Base-by-base conservation (phyloP, 2,329 filamentous ascomycete species). In the Didymella exigua region DNA sequence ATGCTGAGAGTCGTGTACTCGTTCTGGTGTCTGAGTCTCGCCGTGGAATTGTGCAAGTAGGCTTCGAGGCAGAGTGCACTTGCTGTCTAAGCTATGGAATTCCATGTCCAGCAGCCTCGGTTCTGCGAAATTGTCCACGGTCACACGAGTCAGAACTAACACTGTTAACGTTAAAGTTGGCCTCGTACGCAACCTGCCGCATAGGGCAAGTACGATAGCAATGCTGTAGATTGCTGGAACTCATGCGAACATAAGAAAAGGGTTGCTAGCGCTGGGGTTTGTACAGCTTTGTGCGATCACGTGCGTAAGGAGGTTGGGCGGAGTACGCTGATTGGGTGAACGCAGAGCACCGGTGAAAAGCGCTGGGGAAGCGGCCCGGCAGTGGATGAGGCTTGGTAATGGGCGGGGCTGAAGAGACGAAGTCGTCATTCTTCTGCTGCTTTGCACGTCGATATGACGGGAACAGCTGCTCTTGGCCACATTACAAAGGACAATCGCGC, bases 211-310 rank as follows among this genome's bases (percentile, higher is more conserved):
- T 50, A 41, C 49, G 31, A 42, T 14, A 31, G 27, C 33, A 29
- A 53, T 45, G 36, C 59, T 58, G 51, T 72, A 50, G 69, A 72
- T 66, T 56, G 54, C 69, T 72, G 68, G 67, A 72, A 70, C 69
- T 61, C 53, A 58, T 56, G 48, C 56, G 65, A 59, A 58, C 50
- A 43, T 52, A 54, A 67, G 53, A 60, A 50, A 55, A 55, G 49
- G 19, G n/a, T 36, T 42, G 23, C 27, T 52, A 48, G 36, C 43
- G 49, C 31, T 54, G 37, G 41, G 42, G 23, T 41, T 47, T 38
- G 50, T 61, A 59, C 59, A 62, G 62, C 53, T 21, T 45, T 37
- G 36, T 54, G 10, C 45, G 52, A 50, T 66, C 60, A 63, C 62
- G 56, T 63, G 60, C 42, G 7, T 26, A n/a, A 24, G 38, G 41